Base-by-base conservation (phyloP, 1,139 yeast genomes). In the Pneumocystis sp. region DNA sequence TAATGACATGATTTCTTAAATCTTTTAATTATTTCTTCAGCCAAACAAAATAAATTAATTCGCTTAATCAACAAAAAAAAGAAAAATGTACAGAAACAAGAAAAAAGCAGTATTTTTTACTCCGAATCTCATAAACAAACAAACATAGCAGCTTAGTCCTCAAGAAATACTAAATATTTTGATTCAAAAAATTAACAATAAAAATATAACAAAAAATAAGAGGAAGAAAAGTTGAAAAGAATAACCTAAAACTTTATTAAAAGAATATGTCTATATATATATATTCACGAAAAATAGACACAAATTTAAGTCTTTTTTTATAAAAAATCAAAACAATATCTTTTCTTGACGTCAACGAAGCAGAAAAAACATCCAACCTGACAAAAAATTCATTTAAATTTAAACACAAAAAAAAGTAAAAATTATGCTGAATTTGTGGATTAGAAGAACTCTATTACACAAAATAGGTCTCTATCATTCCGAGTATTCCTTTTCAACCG, bases 1-100 rank as follows among this genome's bases (percentile, higher is more conserved):
- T 60, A 89, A 73, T 12, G 68, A 66, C 64, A 64, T 65, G 7
- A 6, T 61, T 25, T 61, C 17, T 61, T 31, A 31, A 31, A 5
- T 3, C 34, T 31, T 5, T 31, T 31, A 31, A 21, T 34, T 17
- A 17, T 34, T 45, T 44, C 6, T 31, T 1, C 12, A 40, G 29
- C 31, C n/a, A 45, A 31, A 42, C 37, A 45, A 56, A 31, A 25
- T 35, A 59, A 17, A 29, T 42, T 6, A 10, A 31, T 31, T 35
- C 10, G 19, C 35, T 61, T 50, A 12, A 37, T 12, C 15, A 31
- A 5, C 34, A 31, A 12, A 57, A 57, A 56, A 10, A 19, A 40
- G 31, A 40, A 29, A 59, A 31, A 29, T n/a, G n/a, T n/a, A n/a
- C 25, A 60, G 17, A 19, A 15, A 61, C 2, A 39, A 40, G 29